Base-by-base conservation (phyloP, 495 filamentous ascomycete genomes). In the Tetracladium setigerum region DNA sequence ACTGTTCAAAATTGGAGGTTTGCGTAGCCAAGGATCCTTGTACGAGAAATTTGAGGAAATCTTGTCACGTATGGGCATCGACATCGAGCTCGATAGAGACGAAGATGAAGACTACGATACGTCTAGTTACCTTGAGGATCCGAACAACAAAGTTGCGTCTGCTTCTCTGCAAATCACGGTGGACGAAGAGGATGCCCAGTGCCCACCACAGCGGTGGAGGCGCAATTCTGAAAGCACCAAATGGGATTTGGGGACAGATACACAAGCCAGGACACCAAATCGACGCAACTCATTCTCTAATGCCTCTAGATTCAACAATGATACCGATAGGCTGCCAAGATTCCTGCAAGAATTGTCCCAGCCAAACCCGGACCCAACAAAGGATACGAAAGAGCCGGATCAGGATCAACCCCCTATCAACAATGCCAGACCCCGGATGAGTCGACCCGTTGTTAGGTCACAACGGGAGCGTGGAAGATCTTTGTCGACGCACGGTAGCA, bases 1-100 rank as follows among this genome's bases (percentile, higher is more conserved):
- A 61, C 63, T 95, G 49, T 83, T 94, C 61, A 84, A 83, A 63
- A 82, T 95, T 67, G 86, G 87, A 33, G 81, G 78, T 54, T 65
- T 74, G 56, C 62, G 52, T 44, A 56, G 41, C 55, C 62, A 50
- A 60, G 58, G 53, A 35, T 71, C 70, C 2, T 63, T 89, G 14
- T 78, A 78, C 44, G 77, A 83, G 42, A 81, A 76, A 46, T 86
- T 90, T 58, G 76, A 83, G 63, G 71, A 67, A 33, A 53, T 82
- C 38, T 71, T 92, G 53, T 70, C 71, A 31, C 68, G 72, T 44
- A 71, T 84, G 69, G 82, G 79, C 31, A 87, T 90, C 52, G 71
- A 79, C 30, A 69, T 89, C 50, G 76, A 83, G 43, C 65, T 82
- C 41, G 77, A 77, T 16, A 49, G 55, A 16, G 27, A 49, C 7